These are phyloP conservation scores for Penstemon davidsonii DNA, from an alignment of 257 asterid genomes.

Conservation along the genomic window DNA sequence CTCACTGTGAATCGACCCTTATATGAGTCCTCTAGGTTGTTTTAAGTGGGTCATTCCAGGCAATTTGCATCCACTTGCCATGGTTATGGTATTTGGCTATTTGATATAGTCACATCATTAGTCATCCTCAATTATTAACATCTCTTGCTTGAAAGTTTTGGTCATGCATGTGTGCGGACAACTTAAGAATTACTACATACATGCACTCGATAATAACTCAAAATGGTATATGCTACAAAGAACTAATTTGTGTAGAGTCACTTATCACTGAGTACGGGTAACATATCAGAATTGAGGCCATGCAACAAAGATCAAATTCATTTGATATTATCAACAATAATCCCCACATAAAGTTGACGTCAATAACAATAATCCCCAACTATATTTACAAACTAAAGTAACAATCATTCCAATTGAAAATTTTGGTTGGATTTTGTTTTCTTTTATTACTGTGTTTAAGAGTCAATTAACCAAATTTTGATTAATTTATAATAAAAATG, in stretches of 20 bases:
- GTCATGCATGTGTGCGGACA: neutral
- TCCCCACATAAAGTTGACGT: neutral
- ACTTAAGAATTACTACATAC: no score
- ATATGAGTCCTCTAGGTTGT: neutral
- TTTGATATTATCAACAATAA: neutral
- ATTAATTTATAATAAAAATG: neutral
- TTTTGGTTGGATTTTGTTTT: neutral
- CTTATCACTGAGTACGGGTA: neutral
- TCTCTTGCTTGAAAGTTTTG: neutral
- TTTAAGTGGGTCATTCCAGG: neutral
- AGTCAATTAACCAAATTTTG: slow-evolving; percentile 1
- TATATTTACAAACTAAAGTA: neutral
- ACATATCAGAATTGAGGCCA: neutral
- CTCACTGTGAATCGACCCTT: neutral
- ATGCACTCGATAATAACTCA: neutral
- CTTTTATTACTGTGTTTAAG: neutral
- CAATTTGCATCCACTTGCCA: neutral
- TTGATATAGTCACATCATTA: neutral
- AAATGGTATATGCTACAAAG: neutral
- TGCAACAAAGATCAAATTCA: neutral
- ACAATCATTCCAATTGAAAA: neutral
- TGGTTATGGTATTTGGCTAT: neutral
- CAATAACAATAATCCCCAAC: no score
- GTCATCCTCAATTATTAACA: no score
- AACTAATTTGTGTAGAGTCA: neutral